Conservation (phyloP, 139 green algal genomes). For the Chlamydomonas sphaeroides region DNA sequence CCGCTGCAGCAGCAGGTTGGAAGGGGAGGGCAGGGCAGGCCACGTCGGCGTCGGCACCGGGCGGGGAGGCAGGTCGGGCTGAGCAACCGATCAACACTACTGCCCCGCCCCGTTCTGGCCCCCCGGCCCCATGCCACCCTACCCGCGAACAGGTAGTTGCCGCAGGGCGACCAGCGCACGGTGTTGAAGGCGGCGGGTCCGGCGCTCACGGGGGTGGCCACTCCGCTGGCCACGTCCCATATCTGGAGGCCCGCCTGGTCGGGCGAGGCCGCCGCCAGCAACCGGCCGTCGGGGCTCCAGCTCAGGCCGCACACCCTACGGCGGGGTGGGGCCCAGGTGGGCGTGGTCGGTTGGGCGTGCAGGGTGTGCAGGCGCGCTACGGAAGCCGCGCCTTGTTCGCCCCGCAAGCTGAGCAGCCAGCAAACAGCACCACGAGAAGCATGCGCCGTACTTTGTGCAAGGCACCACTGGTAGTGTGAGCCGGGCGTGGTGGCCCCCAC, state of each 20-base stretch:
- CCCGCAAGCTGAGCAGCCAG: too few species aligned
- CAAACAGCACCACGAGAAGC: too few species aligned
- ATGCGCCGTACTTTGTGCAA: too few species aligned
- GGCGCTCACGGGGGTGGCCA: conserved; percentile 13
- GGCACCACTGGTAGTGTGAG: too few species aligned
- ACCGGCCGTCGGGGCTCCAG: conserved; percentile 60
- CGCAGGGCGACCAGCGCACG: conserved; percentile 64
- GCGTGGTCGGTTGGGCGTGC: too few species aligned
- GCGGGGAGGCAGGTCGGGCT: too few species aligned
- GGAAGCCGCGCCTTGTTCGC: too few species aligned
- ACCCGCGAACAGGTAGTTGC: conserved; percentile 66
- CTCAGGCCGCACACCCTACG: conserved; percentile 51
- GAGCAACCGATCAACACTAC: too few species aligned
- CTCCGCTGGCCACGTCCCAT: conserved; percentile 49
- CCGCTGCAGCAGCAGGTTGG: neutral
- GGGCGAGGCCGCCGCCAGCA: conserved; percentile 58
- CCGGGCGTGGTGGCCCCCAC: too few species aligned
- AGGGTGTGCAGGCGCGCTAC: too few species aligned
- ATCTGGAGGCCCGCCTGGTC: conserved; percentile 52
- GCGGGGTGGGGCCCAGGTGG: neutral
- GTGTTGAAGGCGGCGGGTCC: conserved; percentile 35
- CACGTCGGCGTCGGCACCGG: neutral
- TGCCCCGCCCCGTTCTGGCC: too few species aligned
- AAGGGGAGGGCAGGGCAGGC: neutral
- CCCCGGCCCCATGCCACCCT: neutral